phyloP scores from a whole-genome alignment of 2,329 filamentous ascomycete genomes.

The Fusarium anguioides region DNA sequence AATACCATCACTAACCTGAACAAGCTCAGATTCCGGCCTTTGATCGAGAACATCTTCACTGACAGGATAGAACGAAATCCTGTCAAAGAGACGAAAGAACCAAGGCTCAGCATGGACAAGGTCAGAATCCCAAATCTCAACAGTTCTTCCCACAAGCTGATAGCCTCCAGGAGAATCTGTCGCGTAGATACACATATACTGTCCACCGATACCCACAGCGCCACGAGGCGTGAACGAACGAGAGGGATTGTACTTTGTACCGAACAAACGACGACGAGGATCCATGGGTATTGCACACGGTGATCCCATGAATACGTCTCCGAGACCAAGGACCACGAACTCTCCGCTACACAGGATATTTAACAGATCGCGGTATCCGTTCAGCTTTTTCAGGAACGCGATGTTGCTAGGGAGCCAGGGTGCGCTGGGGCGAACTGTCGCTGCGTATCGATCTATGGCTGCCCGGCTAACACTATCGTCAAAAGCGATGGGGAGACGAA shows the following conservation, averaged over 20 bases:
- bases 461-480: conserved; percentile 55
- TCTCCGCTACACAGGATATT: conserved; percentile 46
- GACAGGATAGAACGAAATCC: conserved; percentile 49
- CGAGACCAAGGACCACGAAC: conserved; percentile 53
- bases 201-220: conserved; percentile 51
- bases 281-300: conserved; percentile 52
- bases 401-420: conserved; percentile 72
- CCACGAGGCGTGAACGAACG: conserved; percentile 52
- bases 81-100: conserved; percentile 50
- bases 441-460: conserved; percentile 69
- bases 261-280: conserved; percentile 50
- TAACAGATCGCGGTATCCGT: conserved; percentile 47
- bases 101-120: conserved; percentile 34
- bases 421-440: conserved; percentile 69
- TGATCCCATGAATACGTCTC: conserved; percentile 54
- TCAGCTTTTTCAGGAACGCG: conserved; percentile 59
- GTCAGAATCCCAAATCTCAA: conserved; percentile 49
- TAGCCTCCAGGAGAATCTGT: conserved; percentile 53
- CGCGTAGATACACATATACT: conserved; percentile 55
- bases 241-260: conserved; percentile 54
- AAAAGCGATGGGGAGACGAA: conserved; percentile 54
- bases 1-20: conserved; percentile 42
- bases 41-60: conserved; percentile 46
- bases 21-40: conserved; percentile 38
- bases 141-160: conserved; percentile 52